These are phyloP conservation scores for Sonneratia caseolaris DNA, from an alignment of 345 rosid genomes.

Conservation along the genomic window DNA sequence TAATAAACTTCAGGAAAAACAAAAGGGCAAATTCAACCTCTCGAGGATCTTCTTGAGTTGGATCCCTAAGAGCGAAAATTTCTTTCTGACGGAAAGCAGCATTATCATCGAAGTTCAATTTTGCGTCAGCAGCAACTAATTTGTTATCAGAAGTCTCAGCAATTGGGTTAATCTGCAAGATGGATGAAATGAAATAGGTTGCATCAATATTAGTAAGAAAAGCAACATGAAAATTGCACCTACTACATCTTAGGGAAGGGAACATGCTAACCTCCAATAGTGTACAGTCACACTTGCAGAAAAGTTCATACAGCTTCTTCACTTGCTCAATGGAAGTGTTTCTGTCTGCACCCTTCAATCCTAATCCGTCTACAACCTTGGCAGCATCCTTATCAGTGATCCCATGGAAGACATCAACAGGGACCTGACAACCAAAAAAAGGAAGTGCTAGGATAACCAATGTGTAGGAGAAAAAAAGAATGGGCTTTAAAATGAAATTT, in stretches of 20 bases:
- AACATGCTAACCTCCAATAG: slow-evolving; percentile 60
- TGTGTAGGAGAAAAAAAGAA: neutral
- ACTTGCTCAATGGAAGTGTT: slow-evolving; percentile 86
- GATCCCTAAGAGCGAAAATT: slow-evolving; percentile 72
- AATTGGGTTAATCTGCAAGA: slow-evolving; percentile 82
- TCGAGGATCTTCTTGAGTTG: slow-evolving; percentile 95
- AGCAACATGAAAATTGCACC: neutral
- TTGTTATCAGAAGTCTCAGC: slow-evolving; percentile 81
- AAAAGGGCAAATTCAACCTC: slow-evolving; percentile 48
- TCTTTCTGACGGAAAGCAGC: slow-evolving; percentile 91
- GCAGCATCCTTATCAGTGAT: slow-evolving; percentile 97
- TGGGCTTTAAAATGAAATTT: neutral
- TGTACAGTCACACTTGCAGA: slow-evolving; percentile 78
- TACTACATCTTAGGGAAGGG: neutral
- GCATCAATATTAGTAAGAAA: slow-evolving; percentile 1
- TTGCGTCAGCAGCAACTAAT: slow-evolving; percentile 99
- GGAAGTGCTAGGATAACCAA: neutral
- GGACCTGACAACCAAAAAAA: slow-evolving; percentile 42
- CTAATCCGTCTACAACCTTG: slow-evolving; percentile 93
- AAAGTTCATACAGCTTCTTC: slow-evolving; percentile 88
- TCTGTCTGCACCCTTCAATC: slow-evolving; percentile 70
- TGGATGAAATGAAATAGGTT: slow-evolving; percentile 6
- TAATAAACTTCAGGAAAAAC: neutral
- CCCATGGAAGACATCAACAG: slow-evolving; percentile 86
- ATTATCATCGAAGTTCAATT: slow-evolving; percentile 96